These are phyloP conservation scores for Sordaria brevicollis DNA, from an alignment of 495 filamentous ascomycete species.

Conservation along the genomic window DNA sequence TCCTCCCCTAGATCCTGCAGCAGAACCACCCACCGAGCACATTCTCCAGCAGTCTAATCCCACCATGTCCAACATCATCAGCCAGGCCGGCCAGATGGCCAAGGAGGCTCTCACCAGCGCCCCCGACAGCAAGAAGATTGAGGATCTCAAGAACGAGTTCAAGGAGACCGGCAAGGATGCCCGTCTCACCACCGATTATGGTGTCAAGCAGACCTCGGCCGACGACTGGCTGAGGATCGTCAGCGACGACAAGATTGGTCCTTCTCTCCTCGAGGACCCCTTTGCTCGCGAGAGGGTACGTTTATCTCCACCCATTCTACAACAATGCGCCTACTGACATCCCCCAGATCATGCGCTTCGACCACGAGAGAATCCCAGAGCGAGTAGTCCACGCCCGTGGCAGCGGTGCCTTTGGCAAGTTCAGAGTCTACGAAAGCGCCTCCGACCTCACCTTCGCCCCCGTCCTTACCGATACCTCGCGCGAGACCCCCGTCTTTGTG, in stretches of 20 bases:
- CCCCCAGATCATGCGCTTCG: constrained; percentile 63
- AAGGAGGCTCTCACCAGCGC: constrained; percentile 22
- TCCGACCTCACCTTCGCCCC: constrained; percentile 60
- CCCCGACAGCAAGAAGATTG: constrained; percentile 24
- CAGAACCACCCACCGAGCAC: not conserved
- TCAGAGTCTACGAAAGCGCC: constrained; percentile 61
- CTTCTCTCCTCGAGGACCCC: constrained; percentile 71
- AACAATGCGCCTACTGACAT: not conserved
- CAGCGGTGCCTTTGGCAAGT: constrained; percentile 73
- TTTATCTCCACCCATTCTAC: not conserved
- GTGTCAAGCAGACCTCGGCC: constrained; percentile 59
- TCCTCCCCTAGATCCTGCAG: not conserved
- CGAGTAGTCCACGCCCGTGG: constrained; percentile 85
- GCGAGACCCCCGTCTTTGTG: constrained; percentile 68
- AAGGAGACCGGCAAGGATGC: constrained; percentile 20
- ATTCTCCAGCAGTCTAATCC: not conserved
- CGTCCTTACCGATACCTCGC: constrained; percentile 68
- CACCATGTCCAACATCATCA: constrained; percentile 9
- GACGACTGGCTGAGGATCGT: constrained; percentile 71
- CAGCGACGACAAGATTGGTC: constrained; percentile 52
- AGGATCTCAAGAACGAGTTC: constrained; percentile 28
- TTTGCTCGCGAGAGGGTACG: constrained; percentile 67
- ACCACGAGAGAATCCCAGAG: constrained; percentile 83
- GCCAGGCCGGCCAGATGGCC: constrained; percentile 16
- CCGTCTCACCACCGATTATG: constrained; percentile 65